phyloP scores from a whole-genome alignment of 805 yeast species.

The Lachancea dasiensis region DNA sequence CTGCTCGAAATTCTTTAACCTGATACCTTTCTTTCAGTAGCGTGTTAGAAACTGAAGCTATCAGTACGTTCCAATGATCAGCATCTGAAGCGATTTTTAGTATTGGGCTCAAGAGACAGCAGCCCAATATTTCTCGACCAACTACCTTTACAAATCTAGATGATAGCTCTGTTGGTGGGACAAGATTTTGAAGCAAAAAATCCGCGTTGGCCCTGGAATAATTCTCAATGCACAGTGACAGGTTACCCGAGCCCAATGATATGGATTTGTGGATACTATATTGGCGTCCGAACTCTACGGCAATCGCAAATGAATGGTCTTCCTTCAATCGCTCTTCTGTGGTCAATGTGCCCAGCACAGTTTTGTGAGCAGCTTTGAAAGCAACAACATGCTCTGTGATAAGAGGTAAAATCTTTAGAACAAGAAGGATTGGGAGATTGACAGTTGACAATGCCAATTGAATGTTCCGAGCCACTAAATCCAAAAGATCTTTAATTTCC shows the following conservation, averaged over 20 bases:
- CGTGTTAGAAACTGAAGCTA: constrained; percentile 54
- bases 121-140: constrained; percentile 56
- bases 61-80: constrained; percentile 66
- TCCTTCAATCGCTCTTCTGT: constrained; percentile 25
- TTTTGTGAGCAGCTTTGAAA: constrained; percentile 40
- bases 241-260: constrained; percentile 21
- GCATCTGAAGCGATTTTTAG: constrained; percentile 54
- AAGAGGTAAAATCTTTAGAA: constrained; percentile 55
- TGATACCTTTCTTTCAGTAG: constrained; percentile 68
- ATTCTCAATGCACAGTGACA: constrained; percentile 39
- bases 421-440: constrained; percentile 53
- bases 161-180: constrained; percentile 39
- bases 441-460: constrained; percentile 37
- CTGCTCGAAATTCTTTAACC: constrained; percentile 64
- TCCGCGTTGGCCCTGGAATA: constrained; percentile 43
- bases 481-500: constrained; percentile 39
- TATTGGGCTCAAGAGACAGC: constrained; percentile 50
- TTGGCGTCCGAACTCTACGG: constrained; percentile 33
- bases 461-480: constrained; percentile 37
- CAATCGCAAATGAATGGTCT: constrained; percentile 34
- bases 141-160: constrained; percentile 47
- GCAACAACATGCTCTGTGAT: constrained; percentile 56
- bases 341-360: constrained; percentile 22
- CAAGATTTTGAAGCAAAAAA: constrained; percentile 40
- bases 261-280: constrained; percentile 56